phyloP scores from a whole-genome alignment of 805 yeast species.

The Saccharomycopsis sp. region DNA sequence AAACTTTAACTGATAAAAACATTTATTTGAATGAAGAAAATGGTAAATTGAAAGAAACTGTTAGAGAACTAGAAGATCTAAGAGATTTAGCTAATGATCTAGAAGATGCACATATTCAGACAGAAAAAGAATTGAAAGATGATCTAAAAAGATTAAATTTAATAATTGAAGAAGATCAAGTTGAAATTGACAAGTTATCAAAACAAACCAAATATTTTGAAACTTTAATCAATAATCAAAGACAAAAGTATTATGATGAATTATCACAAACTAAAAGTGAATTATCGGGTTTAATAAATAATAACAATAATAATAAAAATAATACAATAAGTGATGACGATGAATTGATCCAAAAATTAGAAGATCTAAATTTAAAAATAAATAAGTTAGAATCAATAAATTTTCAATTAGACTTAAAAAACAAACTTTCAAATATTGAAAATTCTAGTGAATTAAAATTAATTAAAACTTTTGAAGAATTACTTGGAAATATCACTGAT shows the following conservation, averaged over 20 bases:
- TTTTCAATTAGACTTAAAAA: neutral
- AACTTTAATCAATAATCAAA: constrained; percentile 2
- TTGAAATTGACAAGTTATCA: constrained; percentile 5
- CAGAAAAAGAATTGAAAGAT: constrained; percentile 33
- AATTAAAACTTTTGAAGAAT: too few relatives aligned
- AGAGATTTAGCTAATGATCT: constrained; percentile 39
- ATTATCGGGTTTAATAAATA: neutral
- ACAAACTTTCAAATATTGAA: neutral
- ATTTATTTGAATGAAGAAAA: constrained; percentile 27
- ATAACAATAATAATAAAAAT: neutral
- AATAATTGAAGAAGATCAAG: constrained; percentile 3
- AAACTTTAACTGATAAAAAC: constrained; percentile 28
- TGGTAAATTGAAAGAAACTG: constrained; percentile 25
- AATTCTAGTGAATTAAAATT: too few relatives aligned
- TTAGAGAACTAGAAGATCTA: constrained; percentile 39
- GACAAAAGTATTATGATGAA: constrained; percentile 1
- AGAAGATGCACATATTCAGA: constrained; percentile 32
- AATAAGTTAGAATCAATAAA: constrained; percentile 1
- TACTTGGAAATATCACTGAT: too few relatives aligned
- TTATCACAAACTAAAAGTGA: constrained; percentile 2
- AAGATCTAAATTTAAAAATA: constrained; percentile 1
- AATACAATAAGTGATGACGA: neutral
- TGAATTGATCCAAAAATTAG: neutral
- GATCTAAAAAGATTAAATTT: constrained; percentile 20
- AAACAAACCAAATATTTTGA: constrained; percentile 5